phyloP scores from a whole-genome alignment of 345 rosid species.

The Linum lewisii region DNA sequence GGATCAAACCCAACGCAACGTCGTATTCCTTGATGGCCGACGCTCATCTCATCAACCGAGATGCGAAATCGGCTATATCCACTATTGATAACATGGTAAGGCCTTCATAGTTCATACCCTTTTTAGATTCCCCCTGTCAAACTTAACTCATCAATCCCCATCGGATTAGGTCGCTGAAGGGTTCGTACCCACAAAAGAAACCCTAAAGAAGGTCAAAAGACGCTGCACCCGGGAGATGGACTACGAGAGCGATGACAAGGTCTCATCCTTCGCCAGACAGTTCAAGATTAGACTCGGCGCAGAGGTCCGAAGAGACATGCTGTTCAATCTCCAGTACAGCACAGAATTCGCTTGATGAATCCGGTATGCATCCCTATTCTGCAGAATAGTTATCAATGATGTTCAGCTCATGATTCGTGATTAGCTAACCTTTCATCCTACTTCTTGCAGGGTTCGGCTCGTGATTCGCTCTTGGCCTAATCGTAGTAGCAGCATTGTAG shows the following conservation, averaged over 20 bases:
- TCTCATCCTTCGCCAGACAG: slow-evolving; percentile 44
- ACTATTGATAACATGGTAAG: slow-evolving; percentile 68
- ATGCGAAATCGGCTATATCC: slow-evolving; percentile 67
- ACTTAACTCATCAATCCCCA: slow-evolving; percentile 5
- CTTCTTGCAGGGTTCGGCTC: too few species aligned
- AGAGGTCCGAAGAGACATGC: slow-evolving; percentile 61
- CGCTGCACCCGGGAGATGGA: slow-evolving; percentile 81
- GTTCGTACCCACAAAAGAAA: slow-evolving; percentile 69
- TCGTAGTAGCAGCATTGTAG: too few species aligned
- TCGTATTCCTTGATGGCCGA: slow-evolving; percentile 79
- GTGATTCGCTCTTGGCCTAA: too few species aligned
- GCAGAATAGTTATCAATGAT: too few species aligned
- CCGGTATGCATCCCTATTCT: slow-evolving; percentile 6
- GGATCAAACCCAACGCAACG: slow-evolving; percentile 68
- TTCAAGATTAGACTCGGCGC: slow-evolving; percentile 52
- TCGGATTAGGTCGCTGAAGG: slow-evolving; percentile 57
- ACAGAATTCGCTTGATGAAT: slow-evolving; percentile 40
- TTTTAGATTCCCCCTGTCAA: background rate
- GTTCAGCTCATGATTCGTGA: too few species aligned
- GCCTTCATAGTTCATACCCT: slow-evolving; percentile 1
- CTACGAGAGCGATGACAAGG: slow-evolving; percentile 47
- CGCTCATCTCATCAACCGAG: slow-evolving; percentile 81
- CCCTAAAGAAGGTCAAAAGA: slow-evolving; percentile 66
- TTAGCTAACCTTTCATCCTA: too few species aligned
- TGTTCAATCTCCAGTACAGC: slow-evolving; percentile 64